Base-by-base conservation (phyloP, 1,284 basidiomycete genomes). In the Ceraceosorus guamensis region DNA sequence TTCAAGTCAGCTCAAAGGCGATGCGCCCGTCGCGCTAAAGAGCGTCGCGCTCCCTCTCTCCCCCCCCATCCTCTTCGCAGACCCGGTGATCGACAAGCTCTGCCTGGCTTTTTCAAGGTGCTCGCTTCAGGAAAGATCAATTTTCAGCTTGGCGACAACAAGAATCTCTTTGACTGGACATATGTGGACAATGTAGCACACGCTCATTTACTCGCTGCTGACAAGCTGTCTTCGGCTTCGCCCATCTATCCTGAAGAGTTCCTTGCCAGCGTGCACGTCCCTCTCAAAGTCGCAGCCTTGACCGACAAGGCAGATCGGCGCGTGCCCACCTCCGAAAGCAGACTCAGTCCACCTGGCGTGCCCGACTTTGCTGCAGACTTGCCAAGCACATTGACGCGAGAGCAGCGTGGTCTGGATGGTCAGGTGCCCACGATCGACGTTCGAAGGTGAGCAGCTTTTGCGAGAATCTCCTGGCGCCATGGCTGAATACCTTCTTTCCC, bases 171-270 rank as follows among this genome's bases (percentile, higher is more conserved):
- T 70, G 95, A 99, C 79, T 96, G 89, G 85, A 97, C 93, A 1
- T 97, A 96, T 71, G 91, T 98, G 62, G 89, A 85, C 62, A 99
- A 99, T 76, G 87, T 95, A 60, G 92, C 91, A 0, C 84, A 89
- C 71, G 93, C 93, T 1, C 95, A 99, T 75, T 79, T 99, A 6
- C 84, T 98, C 48, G 95, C 95, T 1, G 87, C 89, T 7, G 92
- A 97, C 80, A 85, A 83, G 70, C 83, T 93, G 43, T n/a, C n/a
- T n/a, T 80, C 63, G 66, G 18, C 56, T 61, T 14, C n/a, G 6
- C 18, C 48, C 35, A n/a, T n/a, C n/a, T 55, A 62, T 43, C 52
- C 39, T 13, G 45, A 62, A 2, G 55, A 49, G 78, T 50, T 69
- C 80, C 55, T 70, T 51, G 73, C 75, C 53, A 76, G 73, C 59